phyloP scores from a whole-genome alignment of 176 grass and related monocot species.

The Stipa capillata region DNA sequence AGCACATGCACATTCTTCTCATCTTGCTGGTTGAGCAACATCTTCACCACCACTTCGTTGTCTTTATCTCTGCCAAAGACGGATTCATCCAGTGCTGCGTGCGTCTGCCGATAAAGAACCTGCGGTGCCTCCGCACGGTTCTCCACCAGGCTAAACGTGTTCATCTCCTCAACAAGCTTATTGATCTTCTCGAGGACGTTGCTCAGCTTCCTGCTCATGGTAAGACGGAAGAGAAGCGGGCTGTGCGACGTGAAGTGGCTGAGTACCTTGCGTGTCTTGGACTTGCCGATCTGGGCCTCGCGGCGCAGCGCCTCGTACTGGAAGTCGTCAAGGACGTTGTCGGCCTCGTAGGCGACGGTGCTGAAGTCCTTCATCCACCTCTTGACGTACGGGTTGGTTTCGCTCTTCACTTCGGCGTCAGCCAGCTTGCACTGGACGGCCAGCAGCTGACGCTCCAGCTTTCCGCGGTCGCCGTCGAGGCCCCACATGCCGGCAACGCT shows the following conservation, averaged over 20 bases:
- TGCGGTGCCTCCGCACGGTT: no score
- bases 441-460: no score
- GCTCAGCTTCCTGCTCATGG: neutral
- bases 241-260: neutral
- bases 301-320: constrained; percentile 7
- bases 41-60: neutral
- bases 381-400: no score
- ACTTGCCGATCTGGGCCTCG: neutral
- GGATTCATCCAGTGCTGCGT: neutral
- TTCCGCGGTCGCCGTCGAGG: no score
- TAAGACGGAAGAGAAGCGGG: neutral
- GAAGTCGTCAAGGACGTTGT: constrained; percentile 40
- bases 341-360: constrained; percentile 23
- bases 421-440: no score
- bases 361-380: no score
- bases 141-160: neutral
- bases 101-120: neutral
- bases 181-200: neutral
- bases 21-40: neutral
- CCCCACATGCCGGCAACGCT: no score
- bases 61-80: neutral
- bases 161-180: neutral
- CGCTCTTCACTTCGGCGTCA: no score
- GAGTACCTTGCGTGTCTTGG: neutral
- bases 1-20: neutral